These are phyloP conservation scores for Taphrina sp. DNA, from an alignment of 1,139 yeast genomes.

Conservation along the genomic window DNA sequence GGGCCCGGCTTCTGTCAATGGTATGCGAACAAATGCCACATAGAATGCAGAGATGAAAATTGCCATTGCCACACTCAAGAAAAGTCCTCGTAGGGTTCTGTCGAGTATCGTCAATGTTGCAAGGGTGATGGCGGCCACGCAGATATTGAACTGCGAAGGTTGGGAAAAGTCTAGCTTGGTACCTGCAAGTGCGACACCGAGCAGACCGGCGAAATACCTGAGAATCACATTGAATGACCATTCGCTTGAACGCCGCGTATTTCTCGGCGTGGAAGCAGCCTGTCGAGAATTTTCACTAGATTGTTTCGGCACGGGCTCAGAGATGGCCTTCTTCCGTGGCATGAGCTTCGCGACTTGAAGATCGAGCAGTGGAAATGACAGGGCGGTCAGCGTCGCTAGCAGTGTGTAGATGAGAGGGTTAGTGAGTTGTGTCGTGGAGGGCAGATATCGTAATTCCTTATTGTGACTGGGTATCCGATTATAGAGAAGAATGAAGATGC, in stretches of 20 bases:
- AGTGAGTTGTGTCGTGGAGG: constrained; percentile 2
- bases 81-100: constrained; percentile 7
- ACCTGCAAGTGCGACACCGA: constrained; percentile 26
- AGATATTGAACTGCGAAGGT: constrained; percentile 21
- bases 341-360: background rate
- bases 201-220: constrained; percentile 26
- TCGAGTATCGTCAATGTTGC: constrained; percentile 1
- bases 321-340: background rate
- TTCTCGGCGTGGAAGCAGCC: background rate
- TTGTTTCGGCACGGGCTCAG: background rate
- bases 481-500: constrained; percentile 21
- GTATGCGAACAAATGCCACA: background rate
- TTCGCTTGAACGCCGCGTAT: background rate
- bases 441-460: background rate
- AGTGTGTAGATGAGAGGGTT: constrained; percentile 6
- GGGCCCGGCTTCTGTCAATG: background rate
- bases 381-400: constrained; percentile 3
- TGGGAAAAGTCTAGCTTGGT: constrained; percentile 25
- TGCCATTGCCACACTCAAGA: background rate
- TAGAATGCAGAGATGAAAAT: background rate
- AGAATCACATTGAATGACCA: constrained; percentile 9
- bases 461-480: constrained; percentile 21
- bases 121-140: constrained; percentile 10
- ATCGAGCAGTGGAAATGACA: constrained; percentile 11
- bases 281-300: background rate